Conservation (phyloP, 345 rosid genomes). For the Brassica juncea region DNA sequence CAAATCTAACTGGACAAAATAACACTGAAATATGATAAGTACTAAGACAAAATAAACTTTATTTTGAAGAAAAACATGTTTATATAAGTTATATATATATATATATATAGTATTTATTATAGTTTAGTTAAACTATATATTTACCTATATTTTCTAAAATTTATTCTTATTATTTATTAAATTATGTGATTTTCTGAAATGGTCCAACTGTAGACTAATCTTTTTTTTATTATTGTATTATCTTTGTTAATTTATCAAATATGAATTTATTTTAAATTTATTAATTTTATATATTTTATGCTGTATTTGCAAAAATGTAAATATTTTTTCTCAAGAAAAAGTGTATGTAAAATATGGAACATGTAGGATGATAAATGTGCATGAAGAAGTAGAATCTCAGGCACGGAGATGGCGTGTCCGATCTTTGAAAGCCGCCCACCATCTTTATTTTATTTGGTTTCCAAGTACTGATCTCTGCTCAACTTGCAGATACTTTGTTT, state of each 20-base stretch:
- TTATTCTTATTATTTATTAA: background rate
- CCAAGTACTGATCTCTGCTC: slow-evolving; percentile 34
- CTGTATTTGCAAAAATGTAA: background rate
- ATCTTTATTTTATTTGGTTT: slow-evolving; percentile 36
- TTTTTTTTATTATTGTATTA: background rate
- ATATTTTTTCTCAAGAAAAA: background rate
- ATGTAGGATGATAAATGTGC: background rate
- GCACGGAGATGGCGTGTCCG: slow-evolving; percentile 81
- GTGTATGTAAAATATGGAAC: background rate
- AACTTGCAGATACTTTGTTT: slow-evolving; percentile 47
- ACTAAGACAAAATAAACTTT: background rate
- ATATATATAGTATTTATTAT: background rate
- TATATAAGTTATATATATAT: background rate
- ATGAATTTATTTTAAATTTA: background rate
- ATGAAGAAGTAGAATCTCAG: slow-evolving; percentile 30
- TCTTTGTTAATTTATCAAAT: background rate
- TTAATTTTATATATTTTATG: background rate
- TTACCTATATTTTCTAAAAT: background rate
- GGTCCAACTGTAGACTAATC: background rate
- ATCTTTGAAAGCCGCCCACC: slow-evolving; percentile 58
- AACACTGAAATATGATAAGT: background rate
- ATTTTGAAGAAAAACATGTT: background rate
- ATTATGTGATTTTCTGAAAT: background rate
- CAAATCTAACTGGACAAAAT: background rate
- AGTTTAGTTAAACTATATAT: background rate